Base-by-base conservation (phyloP, 2,329 filamentous ascomycete genomes). In the Monosporascus sp. region DNA sequence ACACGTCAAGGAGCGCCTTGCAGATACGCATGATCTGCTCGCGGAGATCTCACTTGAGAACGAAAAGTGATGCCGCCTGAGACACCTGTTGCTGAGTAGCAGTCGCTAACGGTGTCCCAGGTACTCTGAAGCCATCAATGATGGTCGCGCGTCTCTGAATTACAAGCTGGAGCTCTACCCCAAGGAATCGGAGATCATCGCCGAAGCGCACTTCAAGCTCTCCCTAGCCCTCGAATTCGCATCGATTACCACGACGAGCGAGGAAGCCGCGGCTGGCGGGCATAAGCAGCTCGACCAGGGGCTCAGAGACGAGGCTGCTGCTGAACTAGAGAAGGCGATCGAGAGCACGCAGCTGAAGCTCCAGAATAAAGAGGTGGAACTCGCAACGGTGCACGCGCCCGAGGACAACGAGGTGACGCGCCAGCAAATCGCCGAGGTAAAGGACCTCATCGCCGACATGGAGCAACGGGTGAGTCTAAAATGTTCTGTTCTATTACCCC, bases 21-120 rank as follows among this genome's bases (percentile, higher is more conserved):
- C 91, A 56, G 94, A 99, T 67, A 96, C 91, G 8, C 91, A 97
- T 69, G 92, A 97, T 68, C 82, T 96, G 52, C 88, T 97, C 57
- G 90, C 92, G 9, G 94, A 99, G 72, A 97, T 99, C 57, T 95
- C 89, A n/a, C 79, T 99, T 27, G 94, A 99, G 74, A 96, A 94
- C 62, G 94, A 97, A 73, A 86, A 88, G 76, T 85, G 73, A 55
- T 70, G 57, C 44, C 40, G 49, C 40, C 47, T 51, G 38, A 36
- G 48, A 49, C 53, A 17, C 27, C 7, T 27, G 52, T 31, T 24
- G 3, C 27, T 41, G 34, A n/a, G 36, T 45, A 19, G n/a, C 37
- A 50, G 51, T 59, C 51, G 57, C 50, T 66, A 48, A 67, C 47
- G 51, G 7, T 31, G 11, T 17, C 19, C 37, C 59, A 86, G 83